Conservation (phyloP, 2,329 filamentous ascomycete species). For the Cladosporium sp. region DNA sequence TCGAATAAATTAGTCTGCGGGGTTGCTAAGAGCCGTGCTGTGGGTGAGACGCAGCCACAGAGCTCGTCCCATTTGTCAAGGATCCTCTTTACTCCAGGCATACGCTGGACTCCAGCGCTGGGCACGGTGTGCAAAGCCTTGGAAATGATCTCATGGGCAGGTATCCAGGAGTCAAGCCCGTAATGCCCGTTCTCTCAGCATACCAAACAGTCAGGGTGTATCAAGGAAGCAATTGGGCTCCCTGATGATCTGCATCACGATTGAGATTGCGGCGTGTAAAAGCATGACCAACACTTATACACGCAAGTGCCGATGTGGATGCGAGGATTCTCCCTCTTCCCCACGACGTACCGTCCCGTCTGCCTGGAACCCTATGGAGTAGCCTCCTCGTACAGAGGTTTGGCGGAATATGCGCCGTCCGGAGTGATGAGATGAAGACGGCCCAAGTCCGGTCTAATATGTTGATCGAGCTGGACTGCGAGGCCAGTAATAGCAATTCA, state of each 20-base stretch:
- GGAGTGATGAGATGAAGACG: too few species aligned
- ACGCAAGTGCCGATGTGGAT: slow-evolving; percentile 5
- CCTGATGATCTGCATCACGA: not conserved
- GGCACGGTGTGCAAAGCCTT: slow-evolving; percentile 1
- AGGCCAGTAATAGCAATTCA: not conserved
- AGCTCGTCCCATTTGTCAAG: slow-evolving; percentile 4
- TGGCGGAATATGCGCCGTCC: too few species aligned
- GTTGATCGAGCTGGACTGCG: too few species aligned
- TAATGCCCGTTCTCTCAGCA: not conserved
- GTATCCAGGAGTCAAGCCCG: not conserved
- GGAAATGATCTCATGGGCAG: slow-evolving; percentile 6
- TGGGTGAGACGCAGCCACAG: slow-evolving; percentile 5
- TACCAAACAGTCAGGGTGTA: not conserved
- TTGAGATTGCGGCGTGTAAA: not conserved
- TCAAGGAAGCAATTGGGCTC: not conserved
- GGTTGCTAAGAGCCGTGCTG: not conserved
- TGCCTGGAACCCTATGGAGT: not conserved
- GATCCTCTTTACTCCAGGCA: not conserved
- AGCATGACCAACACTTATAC: not conserved
- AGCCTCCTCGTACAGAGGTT: too few species aligned
- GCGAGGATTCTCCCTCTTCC: slow-evolving; percentile 9
- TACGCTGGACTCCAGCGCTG: not conserved
- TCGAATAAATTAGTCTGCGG: not conserved
- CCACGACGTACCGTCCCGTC: slow-evolving; percentile 9
- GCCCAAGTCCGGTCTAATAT: too few species aligned